Conservation (phyloP, 2,329 filamentous ascomycete species). For the Clarireedia monteithiana region DNA sequence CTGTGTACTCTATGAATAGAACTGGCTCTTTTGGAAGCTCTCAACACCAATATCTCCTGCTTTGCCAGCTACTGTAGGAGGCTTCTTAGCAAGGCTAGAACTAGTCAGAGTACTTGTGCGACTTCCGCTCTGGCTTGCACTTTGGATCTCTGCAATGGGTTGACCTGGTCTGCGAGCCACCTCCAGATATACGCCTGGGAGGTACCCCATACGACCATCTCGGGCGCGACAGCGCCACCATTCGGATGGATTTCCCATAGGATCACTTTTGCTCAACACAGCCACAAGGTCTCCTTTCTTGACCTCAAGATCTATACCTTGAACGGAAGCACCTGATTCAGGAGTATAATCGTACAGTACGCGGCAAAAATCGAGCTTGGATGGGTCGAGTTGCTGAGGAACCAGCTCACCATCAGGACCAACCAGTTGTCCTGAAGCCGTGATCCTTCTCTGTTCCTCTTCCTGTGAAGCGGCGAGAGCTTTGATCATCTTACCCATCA, state of each 20-base stretch:
- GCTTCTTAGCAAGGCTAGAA: constrained; percentile 19
- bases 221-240: constrained; percentile 96
- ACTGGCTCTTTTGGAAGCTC: constrained; percentile 64
- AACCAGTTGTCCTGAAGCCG: constrained; percentile 44
- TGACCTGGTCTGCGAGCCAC: constrained; percentile 50
- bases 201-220: constrained; percentile 83
- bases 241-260: constrained; percentile 82
- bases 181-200: constrained; percentile 86
- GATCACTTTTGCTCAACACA: constrained; percentile 86
- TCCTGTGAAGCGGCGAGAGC: constrained; percentile 77
- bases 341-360: constrained; percentile 91
- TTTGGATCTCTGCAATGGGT: constrained; percentile 28
- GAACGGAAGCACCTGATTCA: constrained; percentile 52
- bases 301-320: constrained; percentile 80
- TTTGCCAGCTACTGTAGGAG: constrained; percentile 48
- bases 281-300: constrained; percentile 95
- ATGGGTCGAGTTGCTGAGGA: constrained; percentile 62
- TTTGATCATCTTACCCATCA: constrained; percentile 94
- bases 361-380: constrained; percentile 93
- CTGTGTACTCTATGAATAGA: constrained; percentile 45
- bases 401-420: constrained; percentile 39
- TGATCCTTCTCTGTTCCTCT: constrained; percentile 62
- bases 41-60: constrained; percentile 58
- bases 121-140: constrained; percentile 37
- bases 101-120: constrained; percentile 33